Evolutionary conservation across 352 stramenopile species (phyloP).

Genomic region (Phytopythium montanum): DNA sequence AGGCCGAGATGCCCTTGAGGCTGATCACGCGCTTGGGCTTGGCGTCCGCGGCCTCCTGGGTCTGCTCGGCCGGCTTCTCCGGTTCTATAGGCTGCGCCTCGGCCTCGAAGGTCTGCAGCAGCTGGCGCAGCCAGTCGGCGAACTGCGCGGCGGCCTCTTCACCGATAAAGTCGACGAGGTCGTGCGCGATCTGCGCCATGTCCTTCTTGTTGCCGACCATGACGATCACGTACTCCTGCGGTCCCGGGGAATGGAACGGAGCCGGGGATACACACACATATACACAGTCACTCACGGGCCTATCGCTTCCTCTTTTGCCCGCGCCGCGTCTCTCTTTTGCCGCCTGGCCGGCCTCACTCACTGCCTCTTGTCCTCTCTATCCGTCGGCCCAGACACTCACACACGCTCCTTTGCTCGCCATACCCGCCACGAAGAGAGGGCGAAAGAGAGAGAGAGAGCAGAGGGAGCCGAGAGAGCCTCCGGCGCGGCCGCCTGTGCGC

Average conservation of each 20-base stretch:
- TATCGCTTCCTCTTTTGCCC: slow-evolving; percentile 10
- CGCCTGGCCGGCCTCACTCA: too few relatives aligned
- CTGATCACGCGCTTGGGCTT: slow-evolving; percentile 56
- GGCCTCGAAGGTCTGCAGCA: slow-evolving; percentile 48
- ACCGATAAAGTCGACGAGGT: slow-evolving; percentile 84
- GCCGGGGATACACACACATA: slow-evolving; percentile 12
- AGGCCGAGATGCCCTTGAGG: slow-evolving; percentile 42
- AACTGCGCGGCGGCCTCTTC: slow-evolving; percentile 74
- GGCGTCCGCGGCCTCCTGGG: slow-evolving; percentile 4
- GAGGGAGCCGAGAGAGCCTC: slow-evolving; percentile 2
- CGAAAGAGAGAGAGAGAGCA: background rate
- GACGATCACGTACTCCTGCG: slow-evolving; percentile 72
- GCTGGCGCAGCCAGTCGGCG: slow-evolving; percentile 58
- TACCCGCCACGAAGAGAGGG: background rate
- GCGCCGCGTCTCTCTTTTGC: slow-evolving; percentile 12
- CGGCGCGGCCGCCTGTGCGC: slow-evolving; percentile 1
- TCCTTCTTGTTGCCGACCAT: slow-evolving; percentile 88
- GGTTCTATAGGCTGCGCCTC: slow-evolving; percentile 8
- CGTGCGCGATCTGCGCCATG: slow-evolving; percentile 77
- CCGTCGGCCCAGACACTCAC: background rate
- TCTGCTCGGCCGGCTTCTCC: background rate
- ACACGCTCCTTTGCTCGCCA: background rate
- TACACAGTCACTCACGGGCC: slow-evolving; percentile 15
- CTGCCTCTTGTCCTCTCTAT: slow-evolving; percentile 9
- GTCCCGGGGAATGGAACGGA: background rate